Evolutionary conservation across 495 filamentous ascomycete species (phyloP).

Genomic region (Terfezia claveryi): DNA sequence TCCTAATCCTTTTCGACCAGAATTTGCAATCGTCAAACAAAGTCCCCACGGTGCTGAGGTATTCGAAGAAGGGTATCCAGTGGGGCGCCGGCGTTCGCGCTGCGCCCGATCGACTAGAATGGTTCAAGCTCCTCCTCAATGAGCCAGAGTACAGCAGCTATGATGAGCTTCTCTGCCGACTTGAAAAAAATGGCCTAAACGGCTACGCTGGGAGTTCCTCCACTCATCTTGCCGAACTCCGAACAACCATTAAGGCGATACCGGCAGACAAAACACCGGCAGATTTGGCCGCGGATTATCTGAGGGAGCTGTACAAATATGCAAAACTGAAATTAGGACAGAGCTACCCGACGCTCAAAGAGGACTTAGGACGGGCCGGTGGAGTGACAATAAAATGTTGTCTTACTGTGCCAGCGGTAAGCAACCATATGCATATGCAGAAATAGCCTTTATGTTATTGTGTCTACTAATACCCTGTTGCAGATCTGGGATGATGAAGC

Average conservation of each 20-base stretch:
- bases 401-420: slow-evolving; percentile 19
- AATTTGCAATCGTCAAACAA: not conserved
- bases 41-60: not conserved
- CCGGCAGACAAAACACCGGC: not conserved
- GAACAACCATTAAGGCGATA: not conserved
- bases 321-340: not conserved
- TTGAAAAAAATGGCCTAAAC: not conserved
- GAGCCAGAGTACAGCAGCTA: not conserved
- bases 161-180: not conserved
- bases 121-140: not conserved
- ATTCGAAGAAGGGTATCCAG: not conserved
- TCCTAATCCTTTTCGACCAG: not conserved
- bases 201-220: not conserved
- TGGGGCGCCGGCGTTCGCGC: not conserved
- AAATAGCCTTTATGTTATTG: too few species aligned
- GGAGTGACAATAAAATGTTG: slow-evolving; percentile 6
- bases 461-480: too few species aligned
- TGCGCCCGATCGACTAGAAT: not conserved
- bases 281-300: not conserved
- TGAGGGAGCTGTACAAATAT: not conserved
- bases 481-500: slow-evolving; percentile 18
- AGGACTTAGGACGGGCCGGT: not conserved
- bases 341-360: not conserved
- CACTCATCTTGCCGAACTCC: not conserved
- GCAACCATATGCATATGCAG: too few species aligned